These are phyloP conservation scores for Phylloporus sp. DNA, from an alignment of 768 basidiomycete genomes.

Conservation along the genomic window DNA sequence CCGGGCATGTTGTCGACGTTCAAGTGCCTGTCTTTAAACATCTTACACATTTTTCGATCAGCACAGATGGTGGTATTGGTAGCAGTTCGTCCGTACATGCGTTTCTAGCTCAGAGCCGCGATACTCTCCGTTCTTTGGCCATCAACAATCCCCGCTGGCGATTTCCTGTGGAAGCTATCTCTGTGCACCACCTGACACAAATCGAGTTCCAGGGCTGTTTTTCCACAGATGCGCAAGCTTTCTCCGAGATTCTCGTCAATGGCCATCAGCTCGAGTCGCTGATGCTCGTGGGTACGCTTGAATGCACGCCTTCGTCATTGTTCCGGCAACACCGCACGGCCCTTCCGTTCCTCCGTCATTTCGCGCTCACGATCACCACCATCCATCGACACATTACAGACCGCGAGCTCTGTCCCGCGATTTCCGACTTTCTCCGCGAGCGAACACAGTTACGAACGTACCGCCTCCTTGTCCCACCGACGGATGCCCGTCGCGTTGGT, in stretches of 20 bases:
- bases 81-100: constrained; percentile 36
- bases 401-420: constrained; percentile 63
- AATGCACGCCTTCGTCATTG: constrained; percentile 46
- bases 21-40: constrained; percentile 49
- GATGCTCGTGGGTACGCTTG: constrained; percentile 50
- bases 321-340: constrained; percentile 43
- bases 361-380: constrained; percentile 49
- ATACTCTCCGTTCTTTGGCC: constrained; percentile 49
- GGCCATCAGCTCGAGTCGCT: constrained; percentile 65
- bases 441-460: constrained; percentile 51
- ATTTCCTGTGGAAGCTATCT: constrained; percentile 51
- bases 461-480: constrained; percentile 41
- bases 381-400: constrained; percentile 46
- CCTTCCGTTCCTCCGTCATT: constrained; percentile 64
- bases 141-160: constrained; percentile 54
- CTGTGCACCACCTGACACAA: constrained; percentile 60
- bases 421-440: constrained; percentile 62
- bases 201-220: constrained; percentile 60
- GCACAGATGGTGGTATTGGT: constrained; percentile 37
- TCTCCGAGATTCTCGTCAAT: constrained; percentile 56
- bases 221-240: constrained; percentile 44
- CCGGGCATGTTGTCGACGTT: constrained; percentile 43
- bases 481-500: constrained; percentile 51
- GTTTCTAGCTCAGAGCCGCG: constrained; percentile 52
- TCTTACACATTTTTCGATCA: constrained; percentile 57